These are phyloP conservation scores for Thermoascus crustaceus DNA, from an alignment of 2,329 filamentous ascomycete species.

Conservation along the genomic window DNA sequence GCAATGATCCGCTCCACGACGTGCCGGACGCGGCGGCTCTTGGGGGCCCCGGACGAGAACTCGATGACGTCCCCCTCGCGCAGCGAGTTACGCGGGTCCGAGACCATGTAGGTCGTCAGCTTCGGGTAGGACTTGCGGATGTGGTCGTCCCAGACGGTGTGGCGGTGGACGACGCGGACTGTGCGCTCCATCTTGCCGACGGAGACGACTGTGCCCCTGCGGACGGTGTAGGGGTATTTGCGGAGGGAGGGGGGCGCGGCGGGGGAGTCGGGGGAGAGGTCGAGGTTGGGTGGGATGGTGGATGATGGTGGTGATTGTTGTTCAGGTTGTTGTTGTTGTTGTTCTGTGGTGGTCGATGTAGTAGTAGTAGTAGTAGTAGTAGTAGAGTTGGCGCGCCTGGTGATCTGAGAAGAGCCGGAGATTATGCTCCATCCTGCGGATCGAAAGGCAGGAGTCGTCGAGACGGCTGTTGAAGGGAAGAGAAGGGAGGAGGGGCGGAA, in stretches of 20 bases:
- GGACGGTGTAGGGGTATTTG: constrained; percentile 26
- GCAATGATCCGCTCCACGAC: constrained; percentile 37
- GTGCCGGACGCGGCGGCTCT: constrained; percentile 31
- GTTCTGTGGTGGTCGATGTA: constrained; percentile 14
- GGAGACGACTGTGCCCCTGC: constrained; percentile 33
- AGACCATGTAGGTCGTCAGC: constrained; percentile 26
- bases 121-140: constrained; percentile 32
- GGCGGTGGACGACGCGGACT: constrained; percentile 29
- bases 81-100: constrained; percentile 34
- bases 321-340: constrained; percentile 11
- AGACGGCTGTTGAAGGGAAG: too few relatives aligned
- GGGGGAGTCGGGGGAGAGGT: constrained; percentile 17
- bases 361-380: not conserved
- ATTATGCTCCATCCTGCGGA: not conserved
- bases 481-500: constrained; percentile 16
- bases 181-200: constrained; percentile 36
- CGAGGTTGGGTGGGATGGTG: constrained; percentile 7
- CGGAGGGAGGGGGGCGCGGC: constrained; percentile 28
- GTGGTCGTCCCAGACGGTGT: constrained; percentile 27
- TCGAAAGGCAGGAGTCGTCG: not conserved
- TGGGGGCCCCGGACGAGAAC: constrained; percentile 33
- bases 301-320: constrained; percentile 11
- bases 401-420: not conserved
- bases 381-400: not conserved
- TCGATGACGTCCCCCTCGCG: constrained; percentile 38